phyloP scores from a whole-genome alignment of 495 filamentous ascomycete genomes.

The Xylaria longipes region DNA sequence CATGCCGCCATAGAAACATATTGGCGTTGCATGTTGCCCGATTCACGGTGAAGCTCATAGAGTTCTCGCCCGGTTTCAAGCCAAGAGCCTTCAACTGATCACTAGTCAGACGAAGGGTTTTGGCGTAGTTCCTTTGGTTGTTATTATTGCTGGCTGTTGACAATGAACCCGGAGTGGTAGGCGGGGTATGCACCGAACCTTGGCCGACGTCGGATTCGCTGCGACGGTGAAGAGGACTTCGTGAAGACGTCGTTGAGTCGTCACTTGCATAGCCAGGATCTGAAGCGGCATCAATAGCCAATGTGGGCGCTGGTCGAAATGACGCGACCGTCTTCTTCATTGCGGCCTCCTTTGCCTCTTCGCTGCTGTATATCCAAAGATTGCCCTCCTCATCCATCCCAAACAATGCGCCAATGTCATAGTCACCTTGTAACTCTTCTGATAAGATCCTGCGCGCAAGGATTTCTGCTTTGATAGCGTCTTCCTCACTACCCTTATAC shows the following conservation, averaged over 20 bases:
- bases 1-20: conserved; percentile 92
- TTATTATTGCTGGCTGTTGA: conserved; percentile 69
- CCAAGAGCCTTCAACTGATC: conserved; percentile 90
- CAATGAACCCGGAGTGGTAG: conserved; percentile 71
- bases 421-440: conserved; percentile 91
- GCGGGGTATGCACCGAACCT: conserved; percentile 72
- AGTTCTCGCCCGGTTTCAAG: conserved; percentile 82
- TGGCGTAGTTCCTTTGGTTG: conserved; percentile 86
- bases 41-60: conserved; percentile 96
- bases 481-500: conserved; percentile 91
- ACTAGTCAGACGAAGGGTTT: conserved; percentile 94
- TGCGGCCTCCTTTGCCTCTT: conserved; percentile 87
- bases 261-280: conserved; percentile 97
- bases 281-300: conserved; percentile 77
- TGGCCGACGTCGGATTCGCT: conserved; percentile 74
- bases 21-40: conserved; percentile 86
- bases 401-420: conserved; percentile 95
- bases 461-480: conserved; percentile 87
- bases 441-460: conserved; percentile 94
- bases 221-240: conserved; percentile 51
- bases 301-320: conserved; percentile 54
- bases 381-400: conserved; percentile 95
- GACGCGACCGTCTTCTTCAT: conserved; percentile 55
- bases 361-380: conserved; percentile 97
- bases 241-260: conserved; percentile 42